Base-by-base conservation (phyloP, 768 basidiomycete species). In the Cystofilobasidium capitatum region DNA sequence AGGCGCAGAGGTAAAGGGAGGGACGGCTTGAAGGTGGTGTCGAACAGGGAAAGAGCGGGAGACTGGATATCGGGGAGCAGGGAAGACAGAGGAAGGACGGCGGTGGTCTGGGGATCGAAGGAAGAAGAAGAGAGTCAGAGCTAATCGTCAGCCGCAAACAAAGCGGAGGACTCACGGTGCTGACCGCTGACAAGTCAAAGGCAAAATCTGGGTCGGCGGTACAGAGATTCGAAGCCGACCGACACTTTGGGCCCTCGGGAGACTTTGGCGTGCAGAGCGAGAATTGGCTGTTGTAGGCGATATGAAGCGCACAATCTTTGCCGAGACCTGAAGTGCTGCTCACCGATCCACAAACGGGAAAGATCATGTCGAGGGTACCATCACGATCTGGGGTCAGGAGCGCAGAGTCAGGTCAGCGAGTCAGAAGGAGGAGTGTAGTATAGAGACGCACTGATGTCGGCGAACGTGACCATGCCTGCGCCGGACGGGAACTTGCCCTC, bases 281-380 rank as follows among this genome's bases (percentile, higher is more conserved):
- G 33, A 91, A 83, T 75, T 99, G 96, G 70, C 86, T 81, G 76
- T 98, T 99, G 78, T 90, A 97, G 5, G 86, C 93, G 65, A 98
- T 87, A 74, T 93, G 94, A 76, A 99, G 83, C 59, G 79, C 80
- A 75, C 96, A 98, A 45, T 84, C 82, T 2, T 79, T 79, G 14
- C 92, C 92, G 0, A 88, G 77, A 2, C 92, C 91, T 0, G 82
- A 84, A 1, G 82, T 79, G 0, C 80, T 75, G 0, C 88, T 86
- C n/a, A 89, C 83, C 2, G 81, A 82, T 0, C 80, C 77, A 75
- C 96, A 99, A 0, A 88, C 88, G 0, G 89, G 83, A 74, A 97
- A 91, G 54, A 99, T 81, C 82, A 98, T 85, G 76, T 98, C 96
- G 37, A 98, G 88, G 0, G 94, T 93, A 0, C 96, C 96, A 72